A percentile compares a stretch with the other conserved stretches of the same genome.
Evolutionary conservation across 352 stramenopile species (phyloP).

Genomic region (Elongisporangium anandrum): DNA sequence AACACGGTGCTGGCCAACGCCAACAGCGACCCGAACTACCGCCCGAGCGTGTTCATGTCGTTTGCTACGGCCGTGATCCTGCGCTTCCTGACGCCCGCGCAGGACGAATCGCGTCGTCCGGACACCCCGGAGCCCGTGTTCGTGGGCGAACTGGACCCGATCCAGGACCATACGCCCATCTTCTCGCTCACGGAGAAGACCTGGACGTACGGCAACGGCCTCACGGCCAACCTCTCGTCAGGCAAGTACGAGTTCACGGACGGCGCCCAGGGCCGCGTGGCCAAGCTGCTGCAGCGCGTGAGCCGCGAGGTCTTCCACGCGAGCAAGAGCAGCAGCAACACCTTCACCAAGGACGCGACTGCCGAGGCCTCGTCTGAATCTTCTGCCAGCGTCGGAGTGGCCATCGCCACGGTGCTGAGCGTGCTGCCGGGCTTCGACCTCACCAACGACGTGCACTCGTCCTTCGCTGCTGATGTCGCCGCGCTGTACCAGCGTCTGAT

Average conservation of each 20-base stretch:
- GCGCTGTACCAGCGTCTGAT: slow-evolving; percentile 52
- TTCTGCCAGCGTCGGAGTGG: slow-evolving; percentile 25
- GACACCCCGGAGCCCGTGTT: slow-evolving; percentile 17
- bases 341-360: slow-evolving; percentile 21
- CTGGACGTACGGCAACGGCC: slow-evolving; percentile 32
- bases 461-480: slow-evolving; percentile 45
- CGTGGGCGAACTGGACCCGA: slow-evolving; percentile 43
- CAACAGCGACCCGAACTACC: slow-evolving; percentile 16
- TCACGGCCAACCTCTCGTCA: slow-evolving; percentile 35
- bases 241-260: slow-evolving; percentile 58
- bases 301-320: slow-evolving; percentile 21
- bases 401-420: slow-evolving; percentile 30
- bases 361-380: slow-evolving; percentile 21
- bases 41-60: slow-evolving; percentile 32
- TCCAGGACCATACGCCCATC: slow-evolving; percentile 25
- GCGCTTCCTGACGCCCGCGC: slow-evolving; percentile 42
- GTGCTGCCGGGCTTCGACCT: slow-evolving; percentile 34
- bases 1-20: slow-evolving; percentile 20
- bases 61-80: slow-evolving; percentile 45
- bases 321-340: slow-evolving; percentile 33
- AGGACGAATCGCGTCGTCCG: slow-evolving; percentile 16
- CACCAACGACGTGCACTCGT: slow-evolving; percentile 25
- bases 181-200: slow-evolving; percentile 29
- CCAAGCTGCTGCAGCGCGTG: slow-evolving; percentile 14
- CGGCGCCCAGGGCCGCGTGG: slow-evolving; percentile 19